phyloP scores from a whole-genome alignment of 352 stramenopile genomes.

The Phytophthora gonapodyides region DNA sequence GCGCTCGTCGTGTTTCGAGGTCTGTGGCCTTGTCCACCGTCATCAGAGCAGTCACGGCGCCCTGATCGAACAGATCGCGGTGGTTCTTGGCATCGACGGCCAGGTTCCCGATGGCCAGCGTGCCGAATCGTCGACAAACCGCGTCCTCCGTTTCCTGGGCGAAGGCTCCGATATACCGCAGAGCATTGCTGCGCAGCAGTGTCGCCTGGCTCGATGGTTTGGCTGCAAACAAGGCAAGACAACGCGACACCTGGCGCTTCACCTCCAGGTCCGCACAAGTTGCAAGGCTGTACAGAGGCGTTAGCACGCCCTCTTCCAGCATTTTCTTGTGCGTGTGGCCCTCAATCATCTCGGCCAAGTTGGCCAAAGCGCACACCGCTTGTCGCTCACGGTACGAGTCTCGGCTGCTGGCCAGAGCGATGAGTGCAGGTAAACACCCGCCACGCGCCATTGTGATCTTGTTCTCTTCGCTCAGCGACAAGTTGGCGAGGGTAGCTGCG shows the following conservation, averaged over 20 bases:
- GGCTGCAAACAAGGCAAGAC: constrained; percentile 93
- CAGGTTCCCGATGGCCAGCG: constrained; percentile 92
- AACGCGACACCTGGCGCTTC: constrained; percentile 91
- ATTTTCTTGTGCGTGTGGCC: constrained; percentile 95
- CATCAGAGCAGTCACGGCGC: constrained; percentile 90
- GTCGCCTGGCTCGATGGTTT: constrained; percentile 91
- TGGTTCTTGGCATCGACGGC: constrained; percentile 90
- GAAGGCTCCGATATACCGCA: constrained; percentile 90
- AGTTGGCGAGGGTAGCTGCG: constrained; percentile 93
- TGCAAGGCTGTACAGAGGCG: constrained; percentile 88
- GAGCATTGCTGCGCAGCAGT: constrained; percentile 84
- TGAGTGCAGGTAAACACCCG: constrained; percentile 92
- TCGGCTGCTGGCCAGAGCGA: constrained; percentile 84
- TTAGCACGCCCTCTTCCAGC: constrained; percentile 92
- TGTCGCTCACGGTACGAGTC: constrained; percentile 94
- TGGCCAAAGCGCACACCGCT: constrained; percentile 92
- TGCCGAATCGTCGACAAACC: constrained; percentile 90
- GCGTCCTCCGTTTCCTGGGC: constrained; percentile 80
- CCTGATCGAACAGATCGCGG: constrained; percentile 93
- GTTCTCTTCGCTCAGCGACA: constrained; percentile 96
- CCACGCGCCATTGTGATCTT: constrained; percentile 95
- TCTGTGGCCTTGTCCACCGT: constrained; percentile 82
- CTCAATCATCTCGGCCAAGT: constrained; percentile 96
- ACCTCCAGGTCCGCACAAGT: constrained; percentile 85
- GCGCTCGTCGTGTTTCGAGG: constrained; percentile 90